phyloP scores from a whole-genome alignment of 202 grass and related monocot genomes.

The Zoysia matrella region DNA sequence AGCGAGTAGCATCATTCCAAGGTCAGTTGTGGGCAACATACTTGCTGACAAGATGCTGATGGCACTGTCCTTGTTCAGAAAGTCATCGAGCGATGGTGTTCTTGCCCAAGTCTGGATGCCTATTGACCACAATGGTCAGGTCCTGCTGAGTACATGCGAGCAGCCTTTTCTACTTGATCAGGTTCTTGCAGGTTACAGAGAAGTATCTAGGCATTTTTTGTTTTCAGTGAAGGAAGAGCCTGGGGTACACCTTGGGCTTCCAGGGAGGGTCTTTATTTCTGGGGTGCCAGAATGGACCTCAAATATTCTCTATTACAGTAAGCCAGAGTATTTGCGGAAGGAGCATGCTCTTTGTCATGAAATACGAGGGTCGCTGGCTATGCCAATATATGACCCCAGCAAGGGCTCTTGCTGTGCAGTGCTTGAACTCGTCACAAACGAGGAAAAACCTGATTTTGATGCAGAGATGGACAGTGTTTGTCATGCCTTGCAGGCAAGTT shows the following conservation, averaged over 20 bases:
- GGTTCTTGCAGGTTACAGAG: slow-evolving; percentile 81
- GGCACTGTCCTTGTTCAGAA: slow-evolving; percentile 80
- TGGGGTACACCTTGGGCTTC: slow-evolving; percentile 72
- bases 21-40: slow-evolving; percentile 36
- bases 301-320: slow-evolving; percentile 71
- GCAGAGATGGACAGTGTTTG: slow-evolving; percentile 74
- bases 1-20: slow-evolving; percentile 55
- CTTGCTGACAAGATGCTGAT: slow-evolving; percentile 77
- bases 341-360: slow-evolving; percentile 69
- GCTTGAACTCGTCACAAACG: slow-evolving; percentile 52
- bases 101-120: slow-evolving; percentile 97
- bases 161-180: slow-evolving; percentile 91
- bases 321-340: slow-evolving; percentile 77
- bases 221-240: slow-evolving; percentile 72
- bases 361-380: slow-evolving; percentile 73
- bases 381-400: slow-evolving; percentile 80
- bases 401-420: slow-evolving; percentile 56
- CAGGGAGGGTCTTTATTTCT: slow-evolving; percentile 90
- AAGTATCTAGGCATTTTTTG: slow-evolving; percentile 70
- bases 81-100: slow-evolving; percentile 64
- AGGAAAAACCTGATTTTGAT: slow-evolving; percentile 84
- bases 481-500: slow-evolving; percentile 79
- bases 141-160: slow-evolving; percentile 77
- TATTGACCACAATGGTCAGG: slow-evolving; percentile 63
- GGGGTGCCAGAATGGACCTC: slow-evolving; percentile 90